Evolutionary conservation across 805 yeast species (phyloP).

Genomic region (Metschnikowia borealis): DNA sequence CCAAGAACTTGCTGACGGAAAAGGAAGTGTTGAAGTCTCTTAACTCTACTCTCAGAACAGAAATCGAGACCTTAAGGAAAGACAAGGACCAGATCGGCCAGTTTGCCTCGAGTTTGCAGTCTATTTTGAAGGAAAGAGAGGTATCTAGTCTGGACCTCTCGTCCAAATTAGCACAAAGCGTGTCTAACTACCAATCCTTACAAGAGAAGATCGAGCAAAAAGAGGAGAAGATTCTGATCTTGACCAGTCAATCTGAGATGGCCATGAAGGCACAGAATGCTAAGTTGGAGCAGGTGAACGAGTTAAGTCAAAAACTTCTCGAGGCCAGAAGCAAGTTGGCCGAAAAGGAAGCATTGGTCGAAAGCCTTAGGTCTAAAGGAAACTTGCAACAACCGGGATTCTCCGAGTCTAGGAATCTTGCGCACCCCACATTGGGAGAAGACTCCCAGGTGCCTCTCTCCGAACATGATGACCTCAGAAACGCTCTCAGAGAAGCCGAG

Average conservation of each 20-base stretch:
- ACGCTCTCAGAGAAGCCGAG: constrained; percentile 55
- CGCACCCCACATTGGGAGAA: neutral
- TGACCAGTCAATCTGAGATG: constrained; percentile 53
- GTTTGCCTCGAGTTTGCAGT: constrained; percentile 56
- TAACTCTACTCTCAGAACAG: constrained; percentile 49
- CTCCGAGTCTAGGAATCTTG: neutral
- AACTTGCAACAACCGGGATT: neutral
- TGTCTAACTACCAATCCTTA: constrained; percentile 42
- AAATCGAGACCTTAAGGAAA: constrained; percentile 47
- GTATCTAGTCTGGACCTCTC: constrained; percentile 46
- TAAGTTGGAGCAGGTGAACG: constrained; percentile 56
- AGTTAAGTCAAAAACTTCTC: constrained; percentile 43
- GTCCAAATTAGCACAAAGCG: constrained; percentile 44
- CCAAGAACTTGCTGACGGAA: constrained; percentile 52
- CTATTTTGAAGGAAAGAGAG: constrained; percentile 60
- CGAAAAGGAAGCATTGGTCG: constrained; percentile 37
- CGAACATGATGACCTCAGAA: constrained; percentile 45
- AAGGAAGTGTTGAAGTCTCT: constrained; percentile 45
- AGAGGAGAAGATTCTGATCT: constrained; percentile 50
- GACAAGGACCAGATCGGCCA: constrained; percentile 60
- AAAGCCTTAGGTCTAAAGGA: constrained; percentile 26
- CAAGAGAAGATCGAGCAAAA: constrained; percentile 47
- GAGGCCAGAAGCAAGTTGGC: constrained; percentile 39
- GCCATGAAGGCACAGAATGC: constrained; percentile 50
- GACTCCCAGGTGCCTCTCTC: neutral